Evolutionary conservation across 2,329 filamentous ascomycete genomes (phyloP), one percentile per base, ranked within the genome.

Genomic region (Plectosphaerella plurivora): DNA sequence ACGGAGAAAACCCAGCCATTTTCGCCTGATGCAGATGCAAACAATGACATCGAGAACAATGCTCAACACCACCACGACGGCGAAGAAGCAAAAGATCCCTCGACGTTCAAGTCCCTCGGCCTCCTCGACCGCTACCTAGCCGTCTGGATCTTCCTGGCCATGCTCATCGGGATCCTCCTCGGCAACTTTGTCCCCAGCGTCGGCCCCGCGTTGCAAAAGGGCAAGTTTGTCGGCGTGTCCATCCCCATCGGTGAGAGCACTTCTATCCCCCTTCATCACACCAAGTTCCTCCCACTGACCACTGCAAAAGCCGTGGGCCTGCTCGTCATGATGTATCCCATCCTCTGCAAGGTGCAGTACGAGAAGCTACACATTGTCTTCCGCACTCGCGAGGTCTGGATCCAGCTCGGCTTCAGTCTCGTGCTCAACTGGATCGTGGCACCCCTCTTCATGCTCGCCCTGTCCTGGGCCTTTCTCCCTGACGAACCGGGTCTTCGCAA

Each of bases 311-410:
- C 90, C 1, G 73, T 95, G 47, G 90, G 91, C 0, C 72, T 96
- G 1, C 76, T 96, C 1, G 84, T 95, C 42, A 96, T 96, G 90
- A 96, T 96, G 89, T 96, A 94, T 63, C 91, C 91, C 0, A 95
- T 96, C 54, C 74, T 96, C 1, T 95, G 89, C 77, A 94, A 94
- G 67, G 87, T 95, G 6, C 83, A 83, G 41, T 94, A 84, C 68
- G 90, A 95, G 66, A 81, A 82, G 0, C 70, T 95, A 10, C 88
- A 91, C 65, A 71, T 79, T 3, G 73, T 90, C 4, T 79, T 94
- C 53, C 66, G 71, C 3, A 74, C 83, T 3, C 75, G 75, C 3
- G 73, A 74, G 1, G 73, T 95, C 3, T 96, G 89, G 90, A 81
- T 83, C 49, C 90, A 96, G 66, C 81, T 96, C n/a, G 73, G 65